A percentile compares a stretch with the other conserved stretches of the same genome.
Conservation (phyloP, 2,329 filamentous ascomycete species). For the Aspergillus ochraceus region DNA sequence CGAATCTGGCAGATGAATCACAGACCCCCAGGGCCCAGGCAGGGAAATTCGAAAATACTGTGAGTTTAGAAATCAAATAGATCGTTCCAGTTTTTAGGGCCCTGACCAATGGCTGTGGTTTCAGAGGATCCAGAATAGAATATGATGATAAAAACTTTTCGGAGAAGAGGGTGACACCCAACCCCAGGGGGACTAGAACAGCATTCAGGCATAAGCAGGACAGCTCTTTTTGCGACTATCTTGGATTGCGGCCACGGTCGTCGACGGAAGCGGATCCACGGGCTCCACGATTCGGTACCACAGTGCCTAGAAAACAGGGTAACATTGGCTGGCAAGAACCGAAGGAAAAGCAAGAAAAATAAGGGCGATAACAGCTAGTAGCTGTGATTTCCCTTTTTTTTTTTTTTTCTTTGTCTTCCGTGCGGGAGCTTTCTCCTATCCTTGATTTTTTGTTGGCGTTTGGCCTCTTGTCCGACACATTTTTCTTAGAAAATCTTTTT, state of each 20-base stretch:
- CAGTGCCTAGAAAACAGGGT: constrained; percentile 16
- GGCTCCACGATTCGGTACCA: constrained; percentile 24
- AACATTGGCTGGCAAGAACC: constrained; percentile 3
- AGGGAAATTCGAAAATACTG: constrained; percentile 1
- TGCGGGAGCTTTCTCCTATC: not conserved
- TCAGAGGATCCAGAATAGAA: constrained; percentile 9
- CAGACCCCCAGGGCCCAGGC: not conserved
- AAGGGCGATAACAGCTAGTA: not conserved
- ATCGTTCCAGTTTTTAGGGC: constrained; percentile 1
- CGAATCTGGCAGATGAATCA: constrained; percentile 9
- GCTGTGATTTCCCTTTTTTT: not conserved
- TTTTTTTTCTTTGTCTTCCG: not conserved
- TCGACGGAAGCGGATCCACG: constrained; percentile 23
- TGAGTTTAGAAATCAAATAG: not conserved
- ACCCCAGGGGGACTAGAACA: constrained; percentile 11
- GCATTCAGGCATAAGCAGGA: constrained; percentile 12
- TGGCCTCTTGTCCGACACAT: not conserved
- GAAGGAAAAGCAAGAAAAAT: not conserved
- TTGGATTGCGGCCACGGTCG: constrained; percentile 16
- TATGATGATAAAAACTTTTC: constrained; percentile 1
- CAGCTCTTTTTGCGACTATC: constrained; percentile 6
- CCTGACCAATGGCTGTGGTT: constrained; percentile 3
- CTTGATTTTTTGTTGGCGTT: not conserved
- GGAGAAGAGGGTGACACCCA: constrained; percentile 15
- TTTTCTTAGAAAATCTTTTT: not conserved